Conservation (phyloP, 2,329 filamentous ascomycete species). For the Pseudocercospora pini-densiflorae region DNA sequence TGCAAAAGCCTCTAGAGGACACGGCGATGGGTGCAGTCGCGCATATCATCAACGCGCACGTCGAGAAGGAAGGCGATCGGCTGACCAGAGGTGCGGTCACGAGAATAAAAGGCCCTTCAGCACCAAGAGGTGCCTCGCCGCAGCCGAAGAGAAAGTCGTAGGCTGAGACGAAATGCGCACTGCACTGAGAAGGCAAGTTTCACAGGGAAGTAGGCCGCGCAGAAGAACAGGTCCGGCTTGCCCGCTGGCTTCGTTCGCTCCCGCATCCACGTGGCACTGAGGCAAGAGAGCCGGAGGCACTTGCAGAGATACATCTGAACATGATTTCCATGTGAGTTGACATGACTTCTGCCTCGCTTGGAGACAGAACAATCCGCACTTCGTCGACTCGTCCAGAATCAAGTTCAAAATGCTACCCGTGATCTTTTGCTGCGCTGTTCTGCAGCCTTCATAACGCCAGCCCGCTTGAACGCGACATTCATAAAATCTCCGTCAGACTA, state of each 20-base stretch:
- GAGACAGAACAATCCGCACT: background rate
- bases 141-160: background rate
- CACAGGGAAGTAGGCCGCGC: background rate
- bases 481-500: constrained; percentile 8
- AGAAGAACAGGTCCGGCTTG: no score
- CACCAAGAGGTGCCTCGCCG: background rate
- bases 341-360: background rate
- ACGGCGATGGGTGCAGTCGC: no score
- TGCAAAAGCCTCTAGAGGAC: no score
- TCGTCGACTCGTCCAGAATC: constrained; percentile 1
- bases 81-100: background rate
- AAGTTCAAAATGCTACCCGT: background rate
- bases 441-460: constrained; percentile 15
- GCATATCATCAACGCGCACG: background rate
- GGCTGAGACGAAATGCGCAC: background rate
- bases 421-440: constrained; percentile 2
- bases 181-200: background rate
- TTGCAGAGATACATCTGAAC: no score
- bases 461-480: constrained; percentile 28
- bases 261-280: no score
- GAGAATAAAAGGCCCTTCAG: background rate
- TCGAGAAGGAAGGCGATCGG: background rate
- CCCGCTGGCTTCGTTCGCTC: no score
- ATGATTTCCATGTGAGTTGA: background rate
- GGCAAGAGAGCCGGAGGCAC: no score